These are phyloP conservation scores for Phytophthora aleatoria DNA, from an alignment of 352 stramenopile species.

Conservation along the genomic window DNA sequence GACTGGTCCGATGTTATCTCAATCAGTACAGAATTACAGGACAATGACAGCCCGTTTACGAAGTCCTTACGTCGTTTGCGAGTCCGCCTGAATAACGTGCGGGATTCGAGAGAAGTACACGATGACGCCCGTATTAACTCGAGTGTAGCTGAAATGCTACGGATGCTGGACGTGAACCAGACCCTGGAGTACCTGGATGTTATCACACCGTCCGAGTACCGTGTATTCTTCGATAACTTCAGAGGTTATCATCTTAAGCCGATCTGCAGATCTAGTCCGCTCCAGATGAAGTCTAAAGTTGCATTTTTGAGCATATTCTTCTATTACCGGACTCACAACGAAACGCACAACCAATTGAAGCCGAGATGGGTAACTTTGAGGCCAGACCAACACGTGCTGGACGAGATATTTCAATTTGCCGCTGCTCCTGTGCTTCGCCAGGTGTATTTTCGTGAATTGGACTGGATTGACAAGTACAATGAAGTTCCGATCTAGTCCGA, in stretches of 20 bases:
- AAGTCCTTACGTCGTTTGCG: conserved; percentile 3
- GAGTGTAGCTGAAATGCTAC: not conserved
- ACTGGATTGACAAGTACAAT: too few species aligned
- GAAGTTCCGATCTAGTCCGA: too few species aligned
- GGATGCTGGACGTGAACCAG: conserved; percentile 8
- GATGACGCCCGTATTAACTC: not conserved
- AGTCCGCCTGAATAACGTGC: not conserved
- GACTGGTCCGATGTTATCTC: conserved; percentile 3
- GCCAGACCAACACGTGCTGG: conserved; percentile 1
- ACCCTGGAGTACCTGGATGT: conserved; percentile 19
- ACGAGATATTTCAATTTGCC: conserved; percentile 4
- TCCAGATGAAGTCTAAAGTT: conserved; percentile 2
- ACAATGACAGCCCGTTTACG: not conserved
- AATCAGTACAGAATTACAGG: not conserved
- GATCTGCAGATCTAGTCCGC: not conserved
- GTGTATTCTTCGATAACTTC: not conserved
- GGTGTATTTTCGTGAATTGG: conserved; percentile 2
- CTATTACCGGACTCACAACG: not conserved
- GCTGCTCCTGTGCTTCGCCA: not conserved
- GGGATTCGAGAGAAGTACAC: not conserved
- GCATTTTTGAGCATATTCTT: conserved; percentile 16
- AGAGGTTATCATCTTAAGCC: conserved; percentile 1
- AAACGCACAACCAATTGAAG: too few species aligned
- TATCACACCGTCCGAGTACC: not conserved
- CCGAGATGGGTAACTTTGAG: too few species aligned